Evolutionary conservation across 2,329 filamentous ascomycete genomes (phyloP).

Genomic region (Colletotrichum paranaense): DNA sequence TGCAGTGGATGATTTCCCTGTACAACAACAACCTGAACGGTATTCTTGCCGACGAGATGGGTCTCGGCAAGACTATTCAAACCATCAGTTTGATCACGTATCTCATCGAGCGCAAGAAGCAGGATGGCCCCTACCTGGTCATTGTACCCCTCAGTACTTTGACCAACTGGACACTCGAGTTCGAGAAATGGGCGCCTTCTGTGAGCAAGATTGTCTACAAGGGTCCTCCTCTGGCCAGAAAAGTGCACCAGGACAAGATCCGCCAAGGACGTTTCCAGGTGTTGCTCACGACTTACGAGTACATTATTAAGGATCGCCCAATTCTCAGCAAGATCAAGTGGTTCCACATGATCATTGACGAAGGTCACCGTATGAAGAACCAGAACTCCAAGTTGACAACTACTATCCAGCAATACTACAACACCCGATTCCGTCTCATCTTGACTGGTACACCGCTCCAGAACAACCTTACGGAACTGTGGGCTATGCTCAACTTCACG

Average conservation of each 20-base stretch:
- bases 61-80: constrained; percentile 99
- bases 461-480: constrained; percentile 95
- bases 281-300: constrained; percentile 96
- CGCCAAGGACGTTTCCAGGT: constrained; percentile 97
- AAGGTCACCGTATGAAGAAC: constrained; percentile 99
- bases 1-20: constrained; percentile 99
- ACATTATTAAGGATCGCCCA: constrained; percentile 98
- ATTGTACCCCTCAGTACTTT: constrained; percentile 97
- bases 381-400: constrained; percentile 94
- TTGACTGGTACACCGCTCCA: constrained; percentile 96
- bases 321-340: constrained; percentile 98
- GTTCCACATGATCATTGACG: constrained; percentile 99
- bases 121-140: constrained; percentile 92
- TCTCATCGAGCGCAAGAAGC: constrained; percentile 94
- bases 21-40: constrained; percentile 99
- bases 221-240: constrained; percentile 88
- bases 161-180: constrained; percentile 98
- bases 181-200: constrained; percentile 97
- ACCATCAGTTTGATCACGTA: constrained; percentile 98
- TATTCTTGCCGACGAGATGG: constrained; percentile 99
- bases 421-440: constrained; percentile 93
- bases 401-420: constrained; percentile 95
- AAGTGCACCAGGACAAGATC: constrained; percentile 92
- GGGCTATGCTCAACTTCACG: constrained; percentile 98
- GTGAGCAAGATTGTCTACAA: constrained; percentile 94